Conservation (phyloP, 805 yeast genomes). For the Myxozyma neglecta region DNA sequence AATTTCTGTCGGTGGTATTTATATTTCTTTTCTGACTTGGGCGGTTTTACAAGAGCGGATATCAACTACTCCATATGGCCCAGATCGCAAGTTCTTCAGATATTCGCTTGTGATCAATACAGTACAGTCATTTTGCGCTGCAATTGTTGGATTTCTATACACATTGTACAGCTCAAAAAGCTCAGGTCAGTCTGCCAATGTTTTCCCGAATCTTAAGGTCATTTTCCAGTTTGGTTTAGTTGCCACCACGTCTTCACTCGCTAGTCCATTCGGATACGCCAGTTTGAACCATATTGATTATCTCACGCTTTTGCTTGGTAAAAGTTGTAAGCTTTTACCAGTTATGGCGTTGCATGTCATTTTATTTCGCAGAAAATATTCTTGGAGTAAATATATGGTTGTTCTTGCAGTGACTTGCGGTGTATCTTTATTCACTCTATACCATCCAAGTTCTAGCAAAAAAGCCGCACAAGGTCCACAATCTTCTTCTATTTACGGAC, state of each 20-base stretch:
- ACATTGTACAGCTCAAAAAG: constrained; percentile 36
- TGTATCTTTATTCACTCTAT: constrained; percentile 72
- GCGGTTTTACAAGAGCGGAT: constrained; percentile 88
- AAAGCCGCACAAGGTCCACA: constrained; percentile 43
- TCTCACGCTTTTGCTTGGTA: constrained; percentile 79
- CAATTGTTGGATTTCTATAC: constrained; percentile 64
- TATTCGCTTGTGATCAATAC: constrained; percentile 78
- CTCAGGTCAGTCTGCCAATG: not conserved
- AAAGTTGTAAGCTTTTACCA: constrained; percentile 91
- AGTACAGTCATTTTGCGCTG: constrained; percentile 73
- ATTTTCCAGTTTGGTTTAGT: constrained; percentile 49
- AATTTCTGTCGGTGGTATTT: constrained; percentile 62
- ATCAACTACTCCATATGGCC: constrained; percentile 70
- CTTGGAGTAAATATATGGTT: constrained; percentile 72
- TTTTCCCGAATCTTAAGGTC: constrained; percentile 38
- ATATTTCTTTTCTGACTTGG: constrained; percentile 87
- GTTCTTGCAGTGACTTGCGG: constrained; percentile 81
- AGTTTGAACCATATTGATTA: constrained; percentile 83
- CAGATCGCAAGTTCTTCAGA: constrained; percentile 55
- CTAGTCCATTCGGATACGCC: constrained; percentile 80
- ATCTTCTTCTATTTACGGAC: constrained; percentile 50
- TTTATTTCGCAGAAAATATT: constrained; percentile 69
- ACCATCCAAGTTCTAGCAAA: constrained; percentile 40
- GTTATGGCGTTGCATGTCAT: constrained; percentile 82
- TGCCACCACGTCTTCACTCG: constrained; percentile 71